phyloP scores from a whole-genome alignment of 2,329 filamentous ascomycete genomes.

The Sporothrix protearum region DNA sequence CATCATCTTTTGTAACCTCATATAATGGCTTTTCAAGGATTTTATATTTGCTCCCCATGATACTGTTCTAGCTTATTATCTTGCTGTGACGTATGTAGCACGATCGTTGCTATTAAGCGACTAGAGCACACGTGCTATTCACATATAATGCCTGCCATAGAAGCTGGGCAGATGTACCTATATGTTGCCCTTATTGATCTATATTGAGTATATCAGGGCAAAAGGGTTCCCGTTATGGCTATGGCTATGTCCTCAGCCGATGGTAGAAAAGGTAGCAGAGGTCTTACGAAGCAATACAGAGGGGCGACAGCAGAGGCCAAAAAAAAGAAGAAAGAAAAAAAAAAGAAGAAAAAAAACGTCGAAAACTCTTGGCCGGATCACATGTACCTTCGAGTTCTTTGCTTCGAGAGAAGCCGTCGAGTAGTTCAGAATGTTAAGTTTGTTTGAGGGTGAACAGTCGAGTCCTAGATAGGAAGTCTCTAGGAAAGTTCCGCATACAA shows the following conservation, averaged over 20 bases:
- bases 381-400: background rate
- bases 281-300: too few relatives aligned
- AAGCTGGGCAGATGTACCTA: background rate
- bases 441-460: too few relatives aligned
- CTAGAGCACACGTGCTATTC: background rate
- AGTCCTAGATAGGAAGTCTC: conserved; percentile 19
- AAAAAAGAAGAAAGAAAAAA: background rate
- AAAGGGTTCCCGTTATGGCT: background rate
- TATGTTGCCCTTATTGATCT: conserved; percentile 6
- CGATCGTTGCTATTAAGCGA: background rate
- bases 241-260: too few relatives aligned
- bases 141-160: background rate
- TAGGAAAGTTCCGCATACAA: background rate
- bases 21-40: background rate
- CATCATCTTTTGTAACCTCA: background rate
- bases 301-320: too few relatives aligned
- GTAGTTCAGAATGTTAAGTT: background rate
- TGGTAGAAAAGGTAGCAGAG: too few relatives aligned
- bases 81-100: background rate
- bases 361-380: background rate
- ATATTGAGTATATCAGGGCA: background rate
- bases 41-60: background rate
- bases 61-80: background rate
- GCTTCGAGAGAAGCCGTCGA: background rate
- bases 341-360: background rate